Evolutionary conservation across 768 basidiomycete genomes (phyloP).

Genomic region (Boletus bicolor): DNA sequence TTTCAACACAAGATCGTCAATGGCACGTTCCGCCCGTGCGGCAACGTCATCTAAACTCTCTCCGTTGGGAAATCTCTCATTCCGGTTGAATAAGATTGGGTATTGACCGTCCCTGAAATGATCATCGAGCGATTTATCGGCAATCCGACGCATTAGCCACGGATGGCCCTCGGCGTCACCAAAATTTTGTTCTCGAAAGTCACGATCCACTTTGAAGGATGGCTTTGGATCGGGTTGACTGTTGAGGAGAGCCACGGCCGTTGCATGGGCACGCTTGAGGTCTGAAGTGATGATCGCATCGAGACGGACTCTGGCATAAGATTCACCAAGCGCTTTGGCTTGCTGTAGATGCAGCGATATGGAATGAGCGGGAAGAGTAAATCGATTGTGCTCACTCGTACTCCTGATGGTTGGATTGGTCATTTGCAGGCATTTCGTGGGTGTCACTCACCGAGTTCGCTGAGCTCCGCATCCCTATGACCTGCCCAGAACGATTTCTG

Average conservation of each 20-base stretch:
- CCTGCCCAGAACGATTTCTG: constrained; percentile 67
- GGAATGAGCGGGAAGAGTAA: not conserved
- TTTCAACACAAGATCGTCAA: constrained; percentile 49
- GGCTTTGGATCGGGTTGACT: constrained; percentile 47
- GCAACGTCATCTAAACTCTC: constrained; percentile 67
- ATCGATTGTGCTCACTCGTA: constrained; percentile 40
- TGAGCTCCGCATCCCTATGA: constrained; percentile 68
- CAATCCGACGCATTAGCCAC: constrained; percentile 32
- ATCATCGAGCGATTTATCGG: constrained; percentile 37
- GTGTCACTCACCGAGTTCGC: constrained; percentile 60
- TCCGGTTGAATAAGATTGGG: constrained; percentile 44
- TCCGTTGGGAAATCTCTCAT: constrained; percentile 63
- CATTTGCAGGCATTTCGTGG: not conserved
- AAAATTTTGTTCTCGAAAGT: constrained; percentile 67
- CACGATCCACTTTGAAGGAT: constrained; percentile 43
- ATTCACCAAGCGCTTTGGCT: constrained; percentile 58
- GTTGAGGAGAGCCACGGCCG: constrained; percentile 54
- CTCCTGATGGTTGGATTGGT: constrained; percentile 39
- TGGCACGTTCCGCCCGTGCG: constrained; percentile 47
- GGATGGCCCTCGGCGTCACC: constrained; percentile 67
- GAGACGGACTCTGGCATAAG: constrained; percentile 47
- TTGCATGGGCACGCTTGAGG: constrained; percentile 60
- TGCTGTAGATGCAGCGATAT: constrained; percentile 40
- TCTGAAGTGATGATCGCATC: constrained; percentile 63
- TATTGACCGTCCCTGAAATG: constrained; percentile 53